Evolutionary conservation across 2,329 filamentous ascomycete genomes (phyloP), one percentile per base, ranked within the genome.

Genomic region (Myriosclerotinia curreyana): DNA sequence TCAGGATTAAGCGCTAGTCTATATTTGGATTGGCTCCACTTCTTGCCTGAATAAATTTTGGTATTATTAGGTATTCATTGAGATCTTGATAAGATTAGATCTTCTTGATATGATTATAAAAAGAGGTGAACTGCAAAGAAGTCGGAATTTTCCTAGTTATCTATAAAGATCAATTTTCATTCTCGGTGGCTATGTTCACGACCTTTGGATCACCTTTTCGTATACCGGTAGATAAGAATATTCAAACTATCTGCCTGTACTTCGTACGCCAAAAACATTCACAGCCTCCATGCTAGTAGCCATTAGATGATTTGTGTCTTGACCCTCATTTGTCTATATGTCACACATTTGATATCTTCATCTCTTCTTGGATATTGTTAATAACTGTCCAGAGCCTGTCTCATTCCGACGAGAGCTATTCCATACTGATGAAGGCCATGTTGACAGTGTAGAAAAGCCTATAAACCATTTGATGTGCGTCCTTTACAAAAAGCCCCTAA

Each of bases 401-500:
- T 61, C 58, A 66, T 66, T 20, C 40, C 48, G 20, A 40, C 42
- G 17, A 66, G 42, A 58, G 63, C 56, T 59, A 53, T 60, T 22
- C 34, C 51, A 22, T 66, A 64, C 51, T 62, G 56, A 22, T 40
- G 25, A 14, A 65, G 28, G 12, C 56, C 65, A 42, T 62, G 58
- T 42, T 65, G 56, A 44, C 42, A 48, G 52, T 65, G 65, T 20
- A 31, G 38, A 54, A 46, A 42, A 38, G 40, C 42, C 51, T 40
- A 25, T 59, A 14, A 25, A 5, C 40, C 42, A 44, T 22, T 63
- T 3, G 56, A n/a, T 54, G 48, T 17, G 36, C 60, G 38, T 7
- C 52, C 34, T 63, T 60, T 66, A 12, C 60, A 64, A 14, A 71
- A 52, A 9, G 69, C 69, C 3, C 66, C 69, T 11, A 71, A 20